phyloP scores from a whole-genome alignment of 306 rosid genomes.

The Citrullus mucosospermus region DNA sequence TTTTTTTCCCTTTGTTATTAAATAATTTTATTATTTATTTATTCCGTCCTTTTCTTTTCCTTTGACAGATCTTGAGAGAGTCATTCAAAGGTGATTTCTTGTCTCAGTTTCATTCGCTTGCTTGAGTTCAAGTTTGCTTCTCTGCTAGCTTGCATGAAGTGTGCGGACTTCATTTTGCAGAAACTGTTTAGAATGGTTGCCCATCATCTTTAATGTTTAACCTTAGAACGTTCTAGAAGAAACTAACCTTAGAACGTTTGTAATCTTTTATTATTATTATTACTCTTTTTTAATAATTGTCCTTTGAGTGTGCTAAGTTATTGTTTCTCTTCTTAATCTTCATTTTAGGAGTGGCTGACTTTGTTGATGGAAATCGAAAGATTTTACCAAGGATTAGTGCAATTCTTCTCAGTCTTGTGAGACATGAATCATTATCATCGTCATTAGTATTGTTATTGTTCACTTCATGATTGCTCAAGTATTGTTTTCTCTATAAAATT shows the following conservation, averaged over 20 bases:
- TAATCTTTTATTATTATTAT: too few species aligned
- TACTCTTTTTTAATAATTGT: not conserved
- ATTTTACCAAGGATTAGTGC: constrained; percentile 57
- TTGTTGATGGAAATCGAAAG: constrained; percentile 64
- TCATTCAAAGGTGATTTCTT: constrained; percentile 53
- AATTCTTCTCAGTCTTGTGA: constrained; percentile 65
- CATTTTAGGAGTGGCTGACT: constrained; percentile 52
- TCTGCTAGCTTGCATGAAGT: constrained; percentile 20
- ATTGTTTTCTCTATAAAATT: not conserved
- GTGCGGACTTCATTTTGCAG: constrained; percentile 8
- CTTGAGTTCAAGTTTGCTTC: constrained; percentile 9
- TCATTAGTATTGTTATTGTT: not conserved
- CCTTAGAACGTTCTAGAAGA: not conserved
- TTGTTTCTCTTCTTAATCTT: constrained; percentile 8
- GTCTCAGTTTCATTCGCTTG: constrained; percentile 19
- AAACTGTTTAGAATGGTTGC: not conserved
- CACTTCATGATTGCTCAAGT: not conserved
- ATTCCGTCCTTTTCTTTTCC: constrained; percentile 11
- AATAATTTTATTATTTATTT: not conserved
- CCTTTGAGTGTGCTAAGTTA: not conserved
- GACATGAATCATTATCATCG: constrained; percentile 11
- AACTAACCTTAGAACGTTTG: too few species aligned
- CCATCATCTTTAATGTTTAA: not conserved
- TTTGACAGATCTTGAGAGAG: constrained; percentile 69
- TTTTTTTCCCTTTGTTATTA: not conserved